Evolutionary conservation across 2,329 filamentous ascomycete species (phyloP), one percentile per base, ranked within the genome.

Genomic region (Xenosphaeropsis pyriputrescens): DNA sequence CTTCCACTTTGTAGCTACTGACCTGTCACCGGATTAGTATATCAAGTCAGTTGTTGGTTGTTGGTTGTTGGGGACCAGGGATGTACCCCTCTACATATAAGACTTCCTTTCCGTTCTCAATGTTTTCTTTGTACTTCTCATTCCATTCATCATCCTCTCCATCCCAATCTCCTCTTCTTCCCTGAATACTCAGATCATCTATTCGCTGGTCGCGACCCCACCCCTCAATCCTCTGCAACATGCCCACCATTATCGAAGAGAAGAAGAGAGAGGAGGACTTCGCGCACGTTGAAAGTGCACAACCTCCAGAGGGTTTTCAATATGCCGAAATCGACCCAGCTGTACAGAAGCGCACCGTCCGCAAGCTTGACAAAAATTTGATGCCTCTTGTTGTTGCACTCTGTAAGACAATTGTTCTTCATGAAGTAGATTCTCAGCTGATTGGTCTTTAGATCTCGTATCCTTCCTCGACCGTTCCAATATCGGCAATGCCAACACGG

Each of bases 341-440:
- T 7, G 22, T 45, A 49, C 75, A 77, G 47, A 57, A 52, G 19
- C 52, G 55, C 29, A 63, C 79, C 11, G 53, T 74, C 30, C 64
- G 57, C 49, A 76, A 70, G 52, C 61, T 81, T 41, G 76, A 81
- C 51, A 61, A 62, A 38, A 63, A 63, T 41, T 58, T 81, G 19
- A 69, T 79, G 11, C 42, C 46, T 17, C 39, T 51, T 12, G 41
- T 50, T 7, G 43, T 47, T 34, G 32, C 34, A 5, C 39, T 51
- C 18, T 51, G 45, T 48, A 34, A 30, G 46, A 43, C 9, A n/a
- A 17, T 16, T n/a, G 5, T 33, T n/a, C n/a, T 15, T 26, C 8
- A 19, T 8, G 9, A 2, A 17, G 15, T 33, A 14, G 11, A 16
- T 18, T 6, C 12, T n/a, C 7, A 13, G 5, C 29, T 32, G 34